These are phyloP conservation scores for Hysterangium stoloniferum DNA, from an alignment of 768 basidiomycete species.

Conservation along the genomic window DNA sequence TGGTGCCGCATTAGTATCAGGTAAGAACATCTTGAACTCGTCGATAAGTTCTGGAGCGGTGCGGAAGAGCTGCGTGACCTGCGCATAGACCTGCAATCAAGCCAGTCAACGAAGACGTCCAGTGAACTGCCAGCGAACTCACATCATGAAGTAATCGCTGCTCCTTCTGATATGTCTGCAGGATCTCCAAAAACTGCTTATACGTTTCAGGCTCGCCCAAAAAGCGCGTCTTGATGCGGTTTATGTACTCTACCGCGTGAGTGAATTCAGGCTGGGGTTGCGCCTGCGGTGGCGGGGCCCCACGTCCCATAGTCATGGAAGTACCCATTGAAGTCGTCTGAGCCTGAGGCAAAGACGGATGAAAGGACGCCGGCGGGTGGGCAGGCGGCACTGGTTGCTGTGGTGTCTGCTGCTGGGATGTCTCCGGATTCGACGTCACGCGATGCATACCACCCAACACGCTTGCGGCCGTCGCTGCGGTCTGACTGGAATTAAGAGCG, in stretches of 20 bases:
- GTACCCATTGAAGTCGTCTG: not conserved
- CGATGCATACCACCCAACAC: constrained; percentile 5
- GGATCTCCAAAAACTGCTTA: constrained; percentile 82
- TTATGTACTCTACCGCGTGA: constrained; percentile 94
- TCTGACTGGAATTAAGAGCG: not conserved
- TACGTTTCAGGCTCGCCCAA: constrained; percentile 85
- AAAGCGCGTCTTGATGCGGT: constrained; percentile 95
- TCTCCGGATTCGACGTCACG: not conserved
- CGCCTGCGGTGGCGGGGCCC: not conserved
- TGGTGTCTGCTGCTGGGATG: not conserved
- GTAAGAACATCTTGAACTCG: constrained; percentile 78
- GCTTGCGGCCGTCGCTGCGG: constrained; percentile 1
- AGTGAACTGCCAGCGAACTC: constrained; percentile 35
- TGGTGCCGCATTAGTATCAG: constrained; percentile 33
- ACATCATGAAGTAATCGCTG: constrained; percentile 45
- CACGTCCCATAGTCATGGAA: not conserved
- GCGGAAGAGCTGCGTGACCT: constrained; percentile 75
- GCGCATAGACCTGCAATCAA: constrained; percentile 65
- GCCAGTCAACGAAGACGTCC: constrained; percentile 17
- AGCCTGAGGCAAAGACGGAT: constrained; percentile 3
- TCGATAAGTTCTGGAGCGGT: constrained; percentile 71
- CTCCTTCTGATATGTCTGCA: constrained; percentile 85
- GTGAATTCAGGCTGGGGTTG: constrained; percentile 53
- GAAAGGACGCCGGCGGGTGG: constrained; percentile 2
- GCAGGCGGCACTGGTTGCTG: too few relatives aligned